These are phyloP conservation scores for Chrysoporthe cubensis DNA, from an alignment of 2,329 filamentous ascomycete species.

Conservation along the genomic window DNA sequence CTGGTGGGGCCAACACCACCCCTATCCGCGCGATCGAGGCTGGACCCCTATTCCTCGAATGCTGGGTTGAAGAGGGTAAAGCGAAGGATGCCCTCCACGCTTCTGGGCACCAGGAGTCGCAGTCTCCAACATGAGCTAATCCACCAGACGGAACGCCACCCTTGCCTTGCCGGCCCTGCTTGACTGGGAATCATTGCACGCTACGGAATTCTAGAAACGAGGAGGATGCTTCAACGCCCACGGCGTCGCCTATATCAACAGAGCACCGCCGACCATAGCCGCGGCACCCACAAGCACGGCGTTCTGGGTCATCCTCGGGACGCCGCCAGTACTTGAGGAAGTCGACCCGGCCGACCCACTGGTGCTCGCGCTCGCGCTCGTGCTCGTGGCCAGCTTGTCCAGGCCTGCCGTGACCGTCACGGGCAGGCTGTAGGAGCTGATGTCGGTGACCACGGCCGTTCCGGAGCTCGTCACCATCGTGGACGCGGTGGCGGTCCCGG, in stretches of 20 bases:
- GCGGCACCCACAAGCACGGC: constrained; percentile 42
- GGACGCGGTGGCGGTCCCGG: constrained; percentile 9
- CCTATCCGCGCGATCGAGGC: constrained; percentile 59
- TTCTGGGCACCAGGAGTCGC: constrained; percentile 9
- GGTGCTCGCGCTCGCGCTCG: neutral
- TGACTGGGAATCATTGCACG: neutral
- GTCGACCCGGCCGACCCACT: neutral
- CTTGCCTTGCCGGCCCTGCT: neutral
- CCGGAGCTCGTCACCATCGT: constrained; percentile 19
- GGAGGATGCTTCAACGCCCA: neutral
- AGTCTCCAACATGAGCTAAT: constrained; percentile 12
- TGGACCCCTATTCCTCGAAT: constrained; percentile 66
- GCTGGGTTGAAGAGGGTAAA: constrained; percentile 66
- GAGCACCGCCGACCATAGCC: constrained; percentile 39
- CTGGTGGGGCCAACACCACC: constrained; percentile 48
- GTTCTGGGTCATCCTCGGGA: constrained; percentile 40
- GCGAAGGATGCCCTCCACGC: constrained; percentile 39
- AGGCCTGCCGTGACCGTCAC: constrained; percentile 45
- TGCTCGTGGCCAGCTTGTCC: constrained; percentile 39
- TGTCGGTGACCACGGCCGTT: constrained; percentile 28
- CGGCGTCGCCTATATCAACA: constrained; percentile 38
- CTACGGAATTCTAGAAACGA: neutral
- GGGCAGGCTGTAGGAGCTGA: constrained; percentile 33
- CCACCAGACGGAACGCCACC: neutral
- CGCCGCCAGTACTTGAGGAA: constrained; percentile 31